phyloP scores from a whole-genome alignment of 257 asterid species.

The Penstemon barbatus region DNA sequence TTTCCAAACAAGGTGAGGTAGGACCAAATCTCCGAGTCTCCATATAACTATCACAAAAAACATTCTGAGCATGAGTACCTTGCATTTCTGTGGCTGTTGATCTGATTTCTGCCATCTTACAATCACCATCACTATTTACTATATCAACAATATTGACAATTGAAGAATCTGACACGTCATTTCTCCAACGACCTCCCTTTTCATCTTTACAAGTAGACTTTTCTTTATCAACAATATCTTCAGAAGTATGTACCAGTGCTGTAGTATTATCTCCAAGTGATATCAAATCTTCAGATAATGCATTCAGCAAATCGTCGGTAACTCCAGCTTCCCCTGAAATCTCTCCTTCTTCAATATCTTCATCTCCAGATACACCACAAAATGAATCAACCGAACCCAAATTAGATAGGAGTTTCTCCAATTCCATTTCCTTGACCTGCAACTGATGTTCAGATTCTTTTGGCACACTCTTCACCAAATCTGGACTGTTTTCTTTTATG shows the following conservation, averaged over 20 bases:
- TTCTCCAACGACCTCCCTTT: slow-evolving; percentile 25
- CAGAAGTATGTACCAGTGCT: slow-evolving; percentile 34
- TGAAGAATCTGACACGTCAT: slow-evolving; percentile 30
- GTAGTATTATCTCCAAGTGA: slow-evolving; percentile 36
- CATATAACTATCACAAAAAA: slow-evolving; percentile 27
- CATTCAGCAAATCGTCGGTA: slow-evolving; percentile 36
- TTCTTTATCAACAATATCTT: slow-evolving; percentile 31
- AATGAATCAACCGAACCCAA: slow-evolving; percentile 39
- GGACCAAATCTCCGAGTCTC: slow-evolving; percentile 32
- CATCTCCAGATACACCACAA: slow-evolving; percentile 37
- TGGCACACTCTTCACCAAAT: slow-evolving; percentile 29
- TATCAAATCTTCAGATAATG: slow-evolving; percentile 40
- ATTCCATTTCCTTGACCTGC: slow-evolving; percentile 67
- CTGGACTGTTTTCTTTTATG: slow-evolving; percentile 28
- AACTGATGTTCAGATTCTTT: slow-evolving; percentile 53
- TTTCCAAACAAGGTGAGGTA: slow-evolving; percentile 30
- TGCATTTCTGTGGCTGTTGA: slow-evolving; percentile 29
- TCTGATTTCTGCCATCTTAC: slow-evolving; percentile 33
- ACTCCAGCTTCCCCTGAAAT: slow-evolving; percentile 54
- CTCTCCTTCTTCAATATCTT: slow-evolving; percentile 80
- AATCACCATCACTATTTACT: slow-evolving; percentile 31
- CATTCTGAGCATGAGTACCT: slow-evolving; percentile 30
- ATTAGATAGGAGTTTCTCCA: slow-evolving; percentile 55
- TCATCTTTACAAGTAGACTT: slow-evolving; percentile 28
- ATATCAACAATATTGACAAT: slow-evolving; percentile 8